Evolutionary conservation across 768 basidiomycete species (phyloP), one percentile per base, ranked within the genome.

Genomic region (Arthromyces matolae): DNA sequence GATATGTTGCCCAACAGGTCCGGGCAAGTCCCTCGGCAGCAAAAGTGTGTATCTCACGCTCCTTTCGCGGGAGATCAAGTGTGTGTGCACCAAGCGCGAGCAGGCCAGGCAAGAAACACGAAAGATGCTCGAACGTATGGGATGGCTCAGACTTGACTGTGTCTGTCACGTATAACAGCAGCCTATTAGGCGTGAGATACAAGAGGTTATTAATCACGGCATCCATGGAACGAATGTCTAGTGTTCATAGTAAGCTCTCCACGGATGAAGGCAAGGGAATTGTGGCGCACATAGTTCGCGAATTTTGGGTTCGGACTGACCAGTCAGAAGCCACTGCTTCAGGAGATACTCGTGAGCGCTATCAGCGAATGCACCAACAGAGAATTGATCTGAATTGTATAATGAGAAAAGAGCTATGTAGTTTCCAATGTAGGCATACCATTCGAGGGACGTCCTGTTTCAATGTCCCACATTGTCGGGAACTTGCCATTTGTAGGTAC

Each of bases 331-430:
- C 66, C 78, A 86, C 49, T 83, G 81, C 55, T 87, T 87, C 37
- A 87, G 73, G 24, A 81, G 71, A 59, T 86, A 86, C 59, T 86
- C 84, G 44, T 86, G 82, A 14, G 72, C 81, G 52, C 84, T 85
- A 54, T 86, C 84, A 1, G 81, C 78, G 19, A 64, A 71, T 3
- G 74, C 81, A 14, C 80, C 83, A 12, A 82, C 75, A 5, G 79
- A 73, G 19, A 77, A 62, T 18, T 62, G 70, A 27, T 52, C 72
- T 73, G 36, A 71, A 61, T n/a, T 40, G 16, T 8, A 20, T 5
- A n/a, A n/a, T n/a, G 25, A 28, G 19, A 8, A 28, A 39, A 9
- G 19, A 38, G n/a, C 14, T 39, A 19, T 5, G 23, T 23, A 14
- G 20, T 19, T 35, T 13, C 14, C 14, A 33, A 4, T 37, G 28